Percentiles rank a stretch among this genome's conserved stretches.
phyloP scores from a whole-genome alignment of 257 asterid species.

The Craterostigma plantagineum region DNA sequence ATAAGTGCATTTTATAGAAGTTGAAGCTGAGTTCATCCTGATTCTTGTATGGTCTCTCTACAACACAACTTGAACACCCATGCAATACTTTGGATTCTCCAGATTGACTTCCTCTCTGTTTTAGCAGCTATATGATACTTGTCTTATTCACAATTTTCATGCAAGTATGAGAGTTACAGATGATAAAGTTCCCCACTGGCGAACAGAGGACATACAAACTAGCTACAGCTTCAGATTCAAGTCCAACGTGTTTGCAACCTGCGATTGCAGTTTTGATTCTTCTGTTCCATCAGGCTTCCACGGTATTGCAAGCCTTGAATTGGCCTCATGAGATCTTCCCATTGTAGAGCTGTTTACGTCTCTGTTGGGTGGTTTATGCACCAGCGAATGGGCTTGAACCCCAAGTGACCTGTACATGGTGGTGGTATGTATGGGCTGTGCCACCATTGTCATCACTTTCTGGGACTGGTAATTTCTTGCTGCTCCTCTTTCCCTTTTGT shows the following conservation, averaged over 20 bases:
- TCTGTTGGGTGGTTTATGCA: conserved; percentile 42
- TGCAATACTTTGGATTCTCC: too few species aligned
- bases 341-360: conserved; percentile 1
- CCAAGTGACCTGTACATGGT: conserved; percentile 59
- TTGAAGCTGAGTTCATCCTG: too few species aligned
- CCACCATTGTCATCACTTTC: conserved; percentile 26
- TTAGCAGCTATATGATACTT: too few species aligned
- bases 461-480: conserved; percentile 45
- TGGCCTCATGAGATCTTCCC: too few species aligned
- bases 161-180: too few species aligned
- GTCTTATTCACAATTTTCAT: too few species aligned
- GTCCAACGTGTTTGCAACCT: conserved; percentile 35
- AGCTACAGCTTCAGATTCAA: conserved; percentile 68
- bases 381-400: conserved; percentile 57
- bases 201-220: conserved; percentile 1
- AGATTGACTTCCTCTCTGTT: too few species aligned
- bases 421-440: conserved; percentile 28
- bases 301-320: conserved; percentile 9
- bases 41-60: too few species aligned
- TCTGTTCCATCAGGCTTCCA: conserved; percentile 17
- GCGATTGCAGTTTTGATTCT: conserved; percentile 20
- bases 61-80: too few species aligned
- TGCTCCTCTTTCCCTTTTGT: conserved; percentile 87
- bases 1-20: too few species aligned
- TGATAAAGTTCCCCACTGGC: too few species aligned